Evolutionary conservation across 2,329 filamentous ascomycete genomes (phyloP), one percentile per base, ranked within the genome.

Genomic region (Trichoderma koningii): DNA sequence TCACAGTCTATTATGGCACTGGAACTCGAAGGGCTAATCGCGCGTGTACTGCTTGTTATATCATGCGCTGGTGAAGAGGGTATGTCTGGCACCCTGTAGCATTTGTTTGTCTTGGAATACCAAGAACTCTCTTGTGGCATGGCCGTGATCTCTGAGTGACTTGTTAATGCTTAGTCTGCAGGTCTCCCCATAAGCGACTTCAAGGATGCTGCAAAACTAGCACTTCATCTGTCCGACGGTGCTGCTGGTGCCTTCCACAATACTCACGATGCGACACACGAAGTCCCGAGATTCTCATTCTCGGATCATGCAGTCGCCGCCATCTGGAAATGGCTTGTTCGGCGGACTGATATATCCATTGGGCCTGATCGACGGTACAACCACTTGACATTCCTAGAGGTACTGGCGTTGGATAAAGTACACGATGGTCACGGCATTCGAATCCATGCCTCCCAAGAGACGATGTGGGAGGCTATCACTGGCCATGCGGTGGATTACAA

Each of bases 401-500:
- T 42, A 7, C 10, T 61, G 48, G 48, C 55, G 3, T 28, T 65
- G 21, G 21, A 51, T 26, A 45, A 44, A 7, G n/a, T n/a, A 10
- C 23, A 9, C 19, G 28, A 63, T 5, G 26, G 23, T 42, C n/a
- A 55, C 21, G 50, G 55, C 56, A 28, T 74, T 4, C 70, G 75
- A 12, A 73, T 88, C 2, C 81, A 80, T 64, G 81, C 84, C 15
- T 81, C 83, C 0, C 81, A 86, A 67, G 80, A 83, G 55, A 81
- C 82, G 4, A 81, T 86, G 72, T 89, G 86, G 86, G 80, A 83
- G 71, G 81, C 81, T 3, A 76, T 89, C 55, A 82, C 85, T 23
- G 85, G 85, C 14, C 86, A 89, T 72, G 80, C 80, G 7, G 78
- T 84, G 10, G 85, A 89, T 71, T 79, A 82, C 70, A 86, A 86